Conservation (phyloP, 192 early-diverging fungal species). For the Spizellomyces sp. region DNA sequence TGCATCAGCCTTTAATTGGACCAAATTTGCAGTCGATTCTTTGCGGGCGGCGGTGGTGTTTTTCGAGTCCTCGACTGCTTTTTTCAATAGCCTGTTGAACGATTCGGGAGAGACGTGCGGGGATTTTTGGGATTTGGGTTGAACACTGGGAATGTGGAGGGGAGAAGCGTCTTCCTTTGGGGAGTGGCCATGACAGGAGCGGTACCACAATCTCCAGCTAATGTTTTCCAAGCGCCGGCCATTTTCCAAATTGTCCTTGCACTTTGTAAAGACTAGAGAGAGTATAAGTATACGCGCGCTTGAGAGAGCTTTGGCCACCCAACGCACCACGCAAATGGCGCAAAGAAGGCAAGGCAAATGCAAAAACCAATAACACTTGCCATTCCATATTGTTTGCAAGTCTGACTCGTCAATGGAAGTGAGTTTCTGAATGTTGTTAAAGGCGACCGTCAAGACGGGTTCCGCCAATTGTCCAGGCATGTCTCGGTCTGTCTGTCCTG, state of each 20-base stretch:
- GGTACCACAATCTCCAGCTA: slow-evolving; percentile 48
- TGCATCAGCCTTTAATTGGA: slow-evolving; percentile 7
- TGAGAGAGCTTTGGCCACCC: no score
- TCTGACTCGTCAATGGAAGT: slow-evolving; percentile 36
- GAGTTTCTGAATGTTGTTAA: slow-evolving; percentile 42
- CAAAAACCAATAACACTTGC: neutral
- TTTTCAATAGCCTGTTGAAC: slow-evolving; percentile 30
- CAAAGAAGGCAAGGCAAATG: neutral
- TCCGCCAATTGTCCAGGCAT: slow-evolving; percentile 42
- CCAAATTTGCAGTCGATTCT: neutral
- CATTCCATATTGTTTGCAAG: slow-evolving; percentile 45
- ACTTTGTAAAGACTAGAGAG: slow-evolving; percentile 43
- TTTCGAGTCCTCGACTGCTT: slow-evolving; percentile 10
- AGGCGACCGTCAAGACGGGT: slow-evolving; percentile 43
- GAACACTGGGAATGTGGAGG: slow-evolving; percentile 13
- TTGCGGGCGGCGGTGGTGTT: neutral
- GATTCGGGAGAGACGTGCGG: slow-evolving; percentile 26
- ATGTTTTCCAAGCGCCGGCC: slow-evolving; percentile 47
- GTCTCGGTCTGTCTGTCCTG: no score
- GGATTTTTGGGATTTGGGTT: neutral
- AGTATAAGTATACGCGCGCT: no score
- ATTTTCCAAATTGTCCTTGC: slow-evolving; percentile 51
- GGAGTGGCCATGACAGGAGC: slow-evolving; percentile 34
- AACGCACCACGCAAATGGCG: no score
- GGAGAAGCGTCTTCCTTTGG: neutral